Evolutionary conservation across 345 rosid species (phyloP).

Genomic region (Citrus inodora): DNA sequence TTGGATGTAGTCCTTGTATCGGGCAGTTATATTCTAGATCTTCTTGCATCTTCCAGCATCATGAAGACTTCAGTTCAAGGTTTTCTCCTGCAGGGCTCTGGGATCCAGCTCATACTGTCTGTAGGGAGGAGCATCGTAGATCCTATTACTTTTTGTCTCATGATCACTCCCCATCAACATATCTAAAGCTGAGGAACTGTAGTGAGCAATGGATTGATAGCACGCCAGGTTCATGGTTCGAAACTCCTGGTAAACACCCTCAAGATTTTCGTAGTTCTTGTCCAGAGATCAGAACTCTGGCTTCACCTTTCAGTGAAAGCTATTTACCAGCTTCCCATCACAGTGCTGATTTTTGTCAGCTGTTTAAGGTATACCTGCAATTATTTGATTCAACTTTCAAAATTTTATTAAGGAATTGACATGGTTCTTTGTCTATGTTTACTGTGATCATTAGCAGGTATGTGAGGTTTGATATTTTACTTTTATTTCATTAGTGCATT

Average conservation of each 20-base stretch:
- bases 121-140: slow-evolving; percentile 67
- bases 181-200: slow-evolving; percentile 36
- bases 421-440: neutral
- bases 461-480: neutral
- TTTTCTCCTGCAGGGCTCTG: slow-evolving; percentile 40
- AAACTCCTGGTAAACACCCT: slow-evolving; percentile 33
- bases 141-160: slow-evolving; percentile 58
- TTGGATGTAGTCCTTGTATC: slow-evolving; percentile 29
- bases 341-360: slow-evolving; percentile 33
- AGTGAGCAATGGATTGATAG: slow-evolving; percentile 45
- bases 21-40: slow-evolving; percentile 53
- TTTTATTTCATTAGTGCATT: too few relatives aligned
- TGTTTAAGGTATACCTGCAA: slow-evolving; percentile 39
- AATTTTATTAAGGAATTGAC: neutral
- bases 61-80: slow-evolving; percentile 38
- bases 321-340: slow-evolving; percentile 31
- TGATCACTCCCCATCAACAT: slow-evolving; percentile 41
- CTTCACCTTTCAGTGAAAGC: slow-evolving; percentile 34
- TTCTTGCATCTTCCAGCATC: slow-evolving; percentile 52
- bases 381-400: neutral
- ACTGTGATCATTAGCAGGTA: neutral
- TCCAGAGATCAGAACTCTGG: slow-evolving; percentile 39
- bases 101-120: slow-evolving; percentile 44
- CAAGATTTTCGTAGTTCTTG: slow-evolving; percentile 42
- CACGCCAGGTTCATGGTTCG: slow-evolving; percentile 31